Evolutionary conservation across 1,284 basidiomycete species (phyloP), one percentile per base, ranked within the genome.

Genomic region (Fomitopsis schrenkii): DNA sequence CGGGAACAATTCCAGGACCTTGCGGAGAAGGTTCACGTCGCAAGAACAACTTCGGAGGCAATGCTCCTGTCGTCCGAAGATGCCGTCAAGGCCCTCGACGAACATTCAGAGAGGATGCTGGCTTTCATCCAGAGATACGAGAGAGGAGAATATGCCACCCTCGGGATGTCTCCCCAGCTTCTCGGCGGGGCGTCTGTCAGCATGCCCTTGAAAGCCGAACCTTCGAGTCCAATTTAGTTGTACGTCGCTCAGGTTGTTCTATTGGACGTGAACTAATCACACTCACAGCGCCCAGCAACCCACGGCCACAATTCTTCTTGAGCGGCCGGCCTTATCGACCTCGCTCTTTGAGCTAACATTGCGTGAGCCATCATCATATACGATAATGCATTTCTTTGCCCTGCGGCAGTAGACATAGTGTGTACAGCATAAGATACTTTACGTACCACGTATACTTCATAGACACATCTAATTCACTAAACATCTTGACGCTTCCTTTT

Each of bases 71-170:
- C 58, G 10, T 9, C 48, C 3, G 40, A 59, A 42, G 54, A 55
- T 14, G 42, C 46, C 19, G n/a, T 19, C 36, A 55, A 40, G 15
- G 55, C 9, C 44, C 19, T 59, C 5, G 57, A 59, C 2, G 40
- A 36, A 33, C 58, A 62, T 38, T 19, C 46, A n/a, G 10, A 59
- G 35, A 52, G 40, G 33, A 55, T 62, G 53, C 10, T 10, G 40
- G 28, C 33, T 5, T 59, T 62, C 45, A 22, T 59, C 8, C 5
- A 52, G 44, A 59, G 38, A 19, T 36, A 56, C 12, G 41, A 59
- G 17, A 50, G 19, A 8, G 61, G 61, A 10, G 54, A 38, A 14
- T 62, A 62, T 45, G 48, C 57, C 10, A 30, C 17, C 17, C 46
- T 30, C 28, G 61, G 61, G 9, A n/a, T 59, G n/a, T 36, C 40